A percentile compares a stretch with the other conserved stretches of the same genome.
phyloP scores from a whole-genome alignment of 768 basidiomycete genomes.

The Leccinum uliginosum region DNA sequence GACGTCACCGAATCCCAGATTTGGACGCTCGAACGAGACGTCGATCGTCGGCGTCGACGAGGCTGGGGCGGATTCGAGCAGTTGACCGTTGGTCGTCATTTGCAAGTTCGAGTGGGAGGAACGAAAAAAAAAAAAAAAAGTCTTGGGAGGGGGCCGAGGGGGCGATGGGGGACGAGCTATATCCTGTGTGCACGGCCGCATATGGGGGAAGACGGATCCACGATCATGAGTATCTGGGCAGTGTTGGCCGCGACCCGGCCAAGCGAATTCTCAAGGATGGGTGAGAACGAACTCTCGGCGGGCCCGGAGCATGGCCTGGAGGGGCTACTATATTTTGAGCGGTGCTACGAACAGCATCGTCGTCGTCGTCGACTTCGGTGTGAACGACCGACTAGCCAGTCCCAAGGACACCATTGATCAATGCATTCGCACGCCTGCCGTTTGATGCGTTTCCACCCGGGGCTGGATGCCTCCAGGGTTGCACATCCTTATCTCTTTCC shows the following conservation, averaged over 20 bases:
- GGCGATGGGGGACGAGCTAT: not conserved
- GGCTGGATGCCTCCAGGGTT: not conserved
- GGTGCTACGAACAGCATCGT: not conserved
- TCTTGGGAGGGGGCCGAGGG: not conserved
- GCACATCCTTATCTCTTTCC: not conserved
- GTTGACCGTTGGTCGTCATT: not conserved
- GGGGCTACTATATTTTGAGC: not conserved
- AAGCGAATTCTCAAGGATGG: not conserved
- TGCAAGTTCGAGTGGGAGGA: not conserved
- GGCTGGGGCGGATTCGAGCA: not conserved
- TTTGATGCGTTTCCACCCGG: not conserved
- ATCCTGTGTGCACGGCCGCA: not conserved
- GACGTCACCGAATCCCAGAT: not conserved
- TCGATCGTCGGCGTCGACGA: conserved; percentile 21
- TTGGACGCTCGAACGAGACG: conserved; percentile 10
- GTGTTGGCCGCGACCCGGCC: not conserved
- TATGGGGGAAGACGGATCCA: not conserved
- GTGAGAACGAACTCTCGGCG: not conserved
- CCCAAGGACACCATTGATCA: not conserved
- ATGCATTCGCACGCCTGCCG: not conserved
- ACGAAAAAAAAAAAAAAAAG: not conserved
- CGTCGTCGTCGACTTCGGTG: not conserved
- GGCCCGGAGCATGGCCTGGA: not conserved
- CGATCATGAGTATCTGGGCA: conserved; percentile 1
- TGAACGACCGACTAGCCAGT: not conserved